Evolutionary conservation across 805 yeast genomes (phyloP), one percentile per base, ranked within the genome.

Genomic region (Schizosaccharomyces japonicus): DNA sequence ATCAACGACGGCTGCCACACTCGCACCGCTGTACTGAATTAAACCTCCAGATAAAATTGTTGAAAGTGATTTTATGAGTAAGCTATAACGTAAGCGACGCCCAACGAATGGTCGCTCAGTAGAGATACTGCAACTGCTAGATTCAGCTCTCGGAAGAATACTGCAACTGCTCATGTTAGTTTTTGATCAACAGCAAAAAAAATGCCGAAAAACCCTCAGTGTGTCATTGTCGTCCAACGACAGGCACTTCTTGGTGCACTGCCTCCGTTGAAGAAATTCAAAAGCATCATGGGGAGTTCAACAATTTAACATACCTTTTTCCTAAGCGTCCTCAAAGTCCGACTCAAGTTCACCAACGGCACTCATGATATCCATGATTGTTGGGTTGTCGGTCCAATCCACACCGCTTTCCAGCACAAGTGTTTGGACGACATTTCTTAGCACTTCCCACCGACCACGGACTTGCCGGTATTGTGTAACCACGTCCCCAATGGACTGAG

Each of bases 211-310:
- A 13, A 23, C 42, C 42, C 42, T 36, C 42, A 36, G 42, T 19
- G 23, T 36, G 42, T 36, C 42, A 36, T 11, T 36, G 6, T 36
- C 42, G 42, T 36, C 42, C 46, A 28, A 21, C 46, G 25, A n/a
- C 46, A 13, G 30, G 25, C n/a, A 15, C n/a, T 27, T 6, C 5
- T 42, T 7, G 27, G 33, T 15, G 13, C 17, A 28, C 19, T 15
- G 46, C 30, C 46, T 36, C 42, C 42, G 42, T 36, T 36, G 42
- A 36, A 36, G 42, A 36, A 36, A 36, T 36, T 36, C 42, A 36
- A 36, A 36, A 36, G 25, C 42, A 36, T 36, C 42, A 36, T 23
- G 6, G 42, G 42, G 42, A 13, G 13, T 3, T 19, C 23, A 6
- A 36, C 6, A 36, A 5, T 5, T 3, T 2, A 36, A 36, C 42